Evolutionary conservation across 768 basidiomycete genomes (phyloP).

Genomic region (Leccinum subgranulosum): DNA sequence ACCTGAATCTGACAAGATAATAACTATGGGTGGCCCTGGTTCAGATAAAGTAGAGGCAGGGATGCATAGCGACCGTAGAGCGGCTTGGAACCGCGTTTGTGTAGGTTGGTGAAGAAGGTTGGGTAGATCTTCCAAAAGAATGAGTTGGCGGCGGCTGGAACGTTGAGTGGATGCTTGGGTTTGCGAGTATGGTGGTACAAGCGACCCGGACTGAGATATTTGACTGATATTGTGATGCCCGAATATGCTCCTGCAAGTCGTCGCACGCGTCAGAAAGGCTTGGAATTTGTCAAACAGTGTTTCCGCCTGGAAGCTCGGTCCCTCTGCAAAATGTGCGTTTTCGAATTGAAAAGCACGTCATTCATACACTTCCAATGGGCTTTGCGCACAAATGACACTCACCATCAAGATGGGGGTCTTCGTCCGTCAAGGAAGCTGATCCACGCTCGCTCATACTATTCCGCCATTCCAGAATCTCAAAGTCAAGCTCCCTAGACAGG

Average conservation of each 20-base stretch:
- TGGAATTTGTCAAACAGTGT: constrained; percentile 64
- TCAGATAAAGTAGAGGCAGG: constrained; percentile 22
- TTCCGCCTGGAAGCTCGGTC: constrained; percentile 13
- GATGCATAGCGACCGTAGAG: constrained; percentile 53
- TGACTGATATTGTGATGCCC: constrained; percentile 5
- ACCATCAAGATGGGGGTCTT: constrained; percentile 12
- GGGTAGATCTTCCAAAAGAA: constrained; percentile 88
- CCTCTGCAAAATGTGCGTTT: constrained; percentile 9
- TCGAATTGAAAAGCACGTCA: background rate
- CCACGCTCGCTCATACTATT: constrained; percentile 58
- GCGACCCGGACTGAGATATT: constrained; percentile 2
- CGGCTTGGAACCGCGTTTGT: constrained; percentile 68
- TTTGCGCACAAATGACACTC: background rate
- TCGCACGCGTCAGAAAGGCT: constrained; percentile 69
- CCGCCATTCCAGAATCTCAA: constrained; percentile 85
- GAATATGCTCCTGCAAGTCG: constrained; percentile 57
- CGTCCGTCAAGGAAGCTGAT: constrained; percentile 18
- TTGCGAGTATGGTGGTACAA: constrained; percentile 3
- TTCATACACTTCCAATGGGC: background rate
- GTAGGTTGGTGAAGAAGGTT: constrained; percentile 78
- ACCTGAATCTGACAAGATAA: constrained; percentile 83
- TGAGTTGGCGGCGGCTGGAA: constrained; percentile 46
- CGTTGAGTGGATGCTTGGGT: background rate
- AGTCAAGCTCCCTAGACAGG: constrained; percentile 67
- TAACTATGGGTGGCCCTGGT: constrained; percentile 59